Percentiles rank a stretch among this genome's conserved stretches.
Conservation (phyloP, 306 rosid species). For the Prunus mongolica region DNA sequence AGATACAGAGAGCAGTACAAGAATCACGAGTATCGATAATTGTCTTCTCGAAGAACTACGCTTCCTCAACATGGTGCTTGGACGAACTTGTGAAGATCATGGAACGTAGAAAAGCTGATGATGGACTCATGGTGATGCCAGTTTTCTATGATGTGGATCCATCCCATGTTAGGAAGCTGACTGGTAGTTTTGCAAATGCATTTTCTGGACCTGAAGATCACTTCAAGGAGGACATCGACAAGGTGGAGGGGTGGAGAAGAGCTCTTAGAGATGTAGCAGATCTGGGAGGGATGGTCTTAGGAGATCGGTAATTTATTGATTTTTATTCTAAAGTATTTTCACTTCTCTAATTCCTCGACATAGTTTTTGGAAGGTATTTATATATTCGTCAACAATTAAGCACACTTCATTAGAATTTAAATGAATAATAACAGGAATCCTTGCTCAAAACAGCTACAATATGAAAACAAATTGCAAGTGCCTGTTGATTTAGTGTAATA, state of each 20-base stretch:
- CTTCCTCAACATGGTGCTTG: neutral
- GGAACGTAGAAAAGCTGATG: neutral
- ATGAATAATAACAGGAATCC: too few species aligned
- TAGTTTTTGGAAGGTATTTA: too few species aligned
- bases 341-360: too few species aligned
- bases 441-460: too few species aligned
- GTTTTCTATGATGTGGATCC: neutral
- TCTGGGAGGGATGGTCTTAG: too few species aligned
- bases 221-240: neutral
- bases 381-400: too few species aligned
- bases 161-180: neutral
- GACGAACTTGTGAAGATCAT: neutral
- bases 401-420: too few species aligned
- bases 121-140: neutral
- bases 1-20: neutral
- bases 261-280: neutral
- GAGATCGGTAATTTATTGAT: too few species aligned
- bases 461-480: too few species aligned
- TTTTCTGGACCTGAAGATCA: neutral
- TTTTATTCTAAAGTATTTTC: too few species aligned
- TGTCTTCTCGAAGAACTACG: neutral
- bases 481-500: too few species aligned
- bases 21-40: neutral
- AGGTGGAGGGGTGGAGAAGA: conserved; percentile 4
- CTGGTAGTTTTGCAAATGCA: neutral